Base-by-base conservation (phyloP, 768 basidiomycete genomes). In the Lactarius akahatsu region DNA sequence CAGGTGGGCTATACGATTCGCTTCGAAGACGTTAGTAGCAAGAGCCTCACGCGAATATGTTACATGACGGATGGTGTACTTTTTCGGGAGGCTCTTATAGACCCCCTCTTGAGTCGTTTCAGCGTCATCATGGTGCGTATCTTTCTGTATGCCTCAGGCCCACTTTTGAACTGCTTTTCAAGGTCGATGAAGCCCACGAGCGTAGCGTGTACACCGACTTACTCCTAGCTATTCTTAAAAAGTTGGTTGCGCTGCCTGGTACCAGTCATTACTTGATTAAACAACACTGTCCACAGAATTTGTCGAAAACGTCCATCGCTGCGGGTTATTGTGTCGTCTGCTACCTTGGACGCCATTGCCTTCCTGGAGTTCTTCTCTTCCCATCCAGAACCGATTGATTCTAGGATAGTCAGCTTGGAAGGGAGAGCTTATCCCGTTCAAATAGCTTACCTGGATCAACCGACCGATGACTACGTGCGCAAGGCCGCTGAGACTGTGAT, bases 61-160 rank as follows among this genome's bases (percentile, higher is more conserved):
- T 99, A 98, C 76, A 85, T 98, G 86, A 99, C 97, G 38, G 97
- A 99, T 75, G 97, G 97, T 55, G 96, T 98, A 88, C 86, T 99
- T 43, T 98, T 98, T 75, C 86, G 96, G 66, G 96, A 98, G 78
- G 89, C 90, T 28, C 83, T 98, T 72, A 80, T 95, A 43, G 96
- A 99, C 74, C 97, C 97, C 20, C 77, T 98, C 34, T 82, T 99
- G 60, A 93, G 90, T 74, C 87, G 89, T 30, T 98, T 96, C 73
- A 96, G 94, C 72, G 94, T 95, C 11, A 90, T 98, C 67, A 98
- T 99, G 95, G 94, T 90, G 70, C 57, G 82, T 75, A 65, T 20
- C 30, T 64, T 40, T n/a, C 36, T 16, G 20, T 15, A 1, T 13
- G 26, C 64, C 20, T 45, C 64, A 20, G 1, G 38, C 28, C 45